Conservation (phyloP, 2,329 filamentous ascomycete species). For the Zarea fungicola region DNA sequence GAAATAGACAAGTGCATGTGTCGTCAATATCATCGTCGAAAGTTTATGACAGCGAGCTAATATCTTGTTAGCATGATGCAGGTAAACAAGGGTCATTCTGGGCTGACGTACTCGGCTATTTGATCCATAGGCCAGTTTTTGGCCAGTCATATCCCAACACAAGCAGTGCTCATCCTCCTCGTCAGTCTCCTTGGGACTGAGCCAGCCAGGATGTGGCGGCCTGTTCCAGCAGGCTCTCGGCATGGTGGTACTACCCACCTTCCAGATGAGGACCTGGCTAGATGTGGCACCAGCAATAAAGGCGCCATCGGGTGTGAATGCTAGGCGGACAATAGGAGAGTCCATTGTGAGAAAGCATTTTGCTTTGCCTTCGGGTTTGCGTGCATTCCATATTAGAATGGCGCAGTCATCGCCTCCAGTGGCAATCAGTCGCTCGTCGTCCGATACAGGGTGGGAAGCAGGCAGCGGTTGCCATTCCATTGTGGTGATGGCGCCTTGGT, state of each 20-base stretch:
- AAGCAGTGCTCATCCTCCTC: conserved; percentile 58
- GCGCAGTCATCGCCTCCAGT: conserved; percentile 59
- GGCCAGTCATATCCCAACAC: conserved; percentile 57
- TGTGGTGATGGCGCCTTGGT: conserved; percentile 52
- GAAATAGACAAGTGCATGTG: background rate
- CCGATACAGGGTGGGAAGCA: conserved; percentile 27
- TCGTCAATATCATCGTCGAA: conserved; percentile 32
- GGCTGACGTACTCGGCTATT: conserved; percentile 52
- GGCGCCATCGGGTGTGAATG: conserved; percentile 58
- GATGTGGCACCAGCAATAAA: conserved; percentile 59
- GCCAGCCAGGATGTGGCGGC: conserved; percentile 50
- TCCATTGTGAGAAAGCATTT: conserved; percentile 59
- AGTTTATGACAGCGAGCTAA: conserved; percentile 48
- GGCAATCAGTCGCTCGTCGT: conserved; percentile 53
- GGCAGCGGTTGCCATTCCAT: conserved; percentile 56
- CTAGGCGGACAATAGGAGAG: conserved; percentile 50
- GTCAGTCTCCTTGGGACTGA: conserved; percentile 52
- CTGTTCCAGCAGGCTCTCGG: conserved; percentile 58
- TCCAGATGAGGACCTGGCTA: conserved; percentile 58
- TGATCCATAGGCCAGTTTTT: conserved; percentile 58
- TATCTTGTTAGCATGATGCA: background rate
- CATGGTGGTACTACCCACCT: conserved; percentile 52
- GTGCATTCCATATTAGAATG: conserved; percentile 58
- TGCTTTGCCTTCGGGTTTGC: conserved; percentile 48
- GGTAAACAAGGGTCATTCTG: background rate